Evolutionary conservation across 2,329 filamentous ascomycete genomes (phyloP).

Genomic region (Pseudocercospora crystallina): DNA sequence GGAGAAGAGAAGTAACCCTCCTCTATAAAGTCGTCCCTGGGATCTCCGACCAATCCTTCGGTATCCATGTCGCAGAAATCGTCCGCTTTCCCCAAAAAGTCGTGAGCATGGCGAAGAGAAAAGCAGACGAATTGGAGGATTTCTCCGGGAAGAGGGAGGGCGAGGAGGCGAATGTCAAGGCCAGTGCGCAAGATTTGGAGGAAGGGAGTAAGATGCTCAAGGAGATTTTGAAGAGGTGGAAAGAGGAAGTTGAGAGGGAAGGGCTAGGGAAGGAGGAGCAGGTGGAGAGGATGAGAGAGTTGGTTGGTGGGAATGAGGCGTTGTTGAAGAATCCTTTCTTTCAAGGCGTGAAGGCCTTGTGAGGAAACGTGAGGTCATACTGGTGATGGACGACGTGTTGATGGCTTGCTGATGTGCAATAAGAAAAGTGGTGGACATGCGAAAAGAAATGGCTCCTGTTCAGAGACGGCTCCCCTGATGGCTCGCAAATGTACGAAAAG

Average conservation of each 20-base stretch:
- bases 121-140: slow-evolving; percentile 96
- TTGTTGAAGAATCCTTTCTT: slow-evolving; percentile 67
- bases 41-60: slow-evolving; percentile 95
- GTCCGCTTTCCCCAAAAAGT: slow-evolving; percentile 97
- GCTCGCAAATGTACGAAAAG: too few species aligned
- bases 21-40: slow-evolving; percentile 96
- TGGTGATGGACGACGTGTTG: too few species aligned
- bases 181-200: slow-evolving; percentile 83
- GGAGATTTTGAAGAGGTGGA: slow-evolving; percentile 80
- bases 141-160: slow-evolving; percentile 78
- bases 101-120: slow-evolving; percentile 97
- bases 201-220: slow-evolving; percentile 85
- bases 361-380: slow-evolving; percentile 8
- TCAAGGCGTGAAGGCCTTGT: slow-evolving; percentile 54
- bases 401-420: too few species aligned
- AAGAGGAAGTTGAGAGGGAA: slow-evolving; percentile 62
- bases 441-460: too few species aligned
- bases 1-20: slow-evolving; percentile 81
- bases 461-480: too few species aligned
- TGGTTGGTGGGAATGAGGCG: slow-evolving; percentile 72
- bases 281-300: slow-evolving; percentile 71
- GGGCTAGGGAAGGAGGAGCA: slow-evolving; percentile 69
- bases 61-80: slow-evolving; percentile 95
- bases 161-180: slow-evolving; percentile 51
- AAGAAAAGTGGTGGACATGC: too few species aligned